Evolutionary conservation across 805 yeast species (phyloP).

Genomic region (Deakozyma indianensis): DNA sequence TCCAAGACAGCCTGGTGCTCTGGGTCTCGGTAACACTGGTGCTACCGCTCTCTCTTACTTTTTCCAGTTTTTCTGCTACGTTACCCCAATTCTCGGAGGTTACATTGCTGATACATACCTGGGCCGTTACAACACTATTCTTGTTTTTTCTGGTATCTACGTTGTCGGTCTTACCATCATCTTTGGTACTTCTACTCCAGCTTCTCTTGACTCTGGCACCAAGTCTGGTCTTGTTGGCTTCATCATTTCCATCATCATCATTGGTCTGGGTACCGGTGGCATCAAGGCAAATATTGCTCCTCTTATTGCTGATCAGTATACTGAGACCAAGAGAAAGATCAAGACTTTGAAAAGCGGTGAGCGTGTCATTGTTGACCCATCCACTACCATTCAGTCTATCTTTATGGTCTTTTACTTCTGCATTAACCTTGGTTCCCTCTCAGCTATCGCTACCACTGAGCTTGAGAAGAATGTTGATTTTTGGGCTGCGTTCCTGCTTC

Average conservation of each 20-base stretch:
- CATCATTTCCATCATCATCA: slow-evolving; percentile 36
- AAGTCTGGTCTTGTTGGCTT: slow-evolving; percentile 50
- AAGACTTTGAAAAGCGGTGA: slow-evolving; percentile 46
- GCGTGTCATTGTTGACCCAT: slow-evolving; percentile 55
- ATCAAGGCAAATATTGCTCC: slow-evolving; percentile 67
- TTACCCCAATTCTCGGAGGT: slow-evolving; percentile 69
- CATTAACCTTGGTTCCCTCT: slow-evolving; percentile 62
- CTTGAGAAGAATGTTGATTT: slow-evolving; percentile 47
- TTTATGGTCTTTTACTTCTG: slow-evolving; percentile 65
- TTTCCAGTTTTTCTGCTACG: slow-evolving; percentile 71
- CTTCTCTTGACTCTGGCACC: slow-evolving; percentile 28
- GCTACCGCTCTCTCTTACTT: slow-evolving; percentile 64
- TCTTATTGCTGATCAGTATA: slow-evolving; percentile 61
- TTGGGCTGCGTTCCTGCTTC: slow-evolving; percentile 57
- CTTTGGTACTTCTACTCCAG: slow-evolving; percentile 57
- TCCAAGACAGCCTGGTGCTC: slow-evolving; percentile 34
- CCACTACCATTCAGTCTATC: slow-evolving; percentile 55
- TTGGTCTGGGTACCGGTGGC: slow-evolving; percentile 72
- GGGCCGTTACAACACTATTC: slow-evolving; percentile 61
- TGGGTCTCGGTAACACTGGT: slow-evolving; percentile 43
- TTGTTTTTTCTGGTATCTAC: slow-evolving; percentile 44
- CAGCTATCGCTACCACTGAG: slow-evolving; percentile 66
- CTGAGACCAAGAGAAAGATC: slow-evolving; percentile 44
- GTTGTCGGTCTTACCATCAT: slow-evolving; percentile 47
- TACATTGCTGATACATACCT: slow-evolving; percentile 58